Base-by-base conservation (phyloP, 2,329 filamentous ascomycete genomes). In the Escovopsis weberi region DNA sequence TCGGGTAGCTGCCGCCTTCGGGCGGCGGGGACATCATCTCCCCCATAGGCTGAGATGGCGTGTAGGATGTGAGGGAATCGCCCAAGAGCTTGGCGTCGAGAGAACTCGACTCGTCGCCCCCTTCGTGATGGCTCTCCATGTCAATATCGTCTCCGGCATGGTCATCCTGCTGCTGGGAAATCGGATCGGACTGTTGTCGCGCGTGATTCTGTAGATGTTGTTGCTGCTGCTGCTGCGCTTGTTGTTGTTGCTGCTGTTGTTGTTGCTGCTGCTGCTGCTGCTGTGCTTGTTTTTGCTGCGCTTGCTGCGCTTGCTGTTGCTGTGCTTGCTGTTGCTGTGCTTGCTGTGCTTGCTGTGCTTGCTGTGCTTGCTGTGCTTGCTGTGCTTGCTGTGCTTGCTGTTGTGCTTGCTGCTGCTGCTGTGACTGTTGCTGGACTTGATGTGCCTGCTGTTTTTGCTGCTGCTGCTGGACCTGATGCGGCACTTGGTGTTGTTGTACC, bases 1-100 rank as follows among this genome's bases (percentile, higher is more conserved):
- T 80, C 2, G 75, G 69, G 49, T 75, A 81, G 50, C 73, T 79
- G 15, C 74, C 74, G 6, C 76, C 77, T 51, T 80, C 74, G 2
- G 76, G 76, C 4, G 77, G 77, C 3, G 74, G 67, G 4, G 74
- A 76, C 74, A 78, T 78, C 63, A 72, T 69, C 19, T 63, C 58
- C 1, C 74, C 74, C 69, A 76, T 68, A 4, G 74, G 73, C 36
- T 71, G 63, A 3, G 68, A 61, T 0, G 70, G 70, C 9, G 73
- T 63, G 48, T 69, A 75, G 4, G 70, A 69, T 9, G 73, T 62
- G 47, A 69, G 75, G 2, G 65, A 57, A 19, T 68, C 69, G 38
- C 67, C 68, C 7, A 69, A 54, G 37, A 72, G 54, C 52, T 70
- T 74, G 26, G 41, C 58, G 10, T 71, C 68, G 32, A 69, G 48